phyloP scores from a whole-genome alignment of 2,329 filamentous ascomycete genomes.

The Penicillium sp. region DNA sequence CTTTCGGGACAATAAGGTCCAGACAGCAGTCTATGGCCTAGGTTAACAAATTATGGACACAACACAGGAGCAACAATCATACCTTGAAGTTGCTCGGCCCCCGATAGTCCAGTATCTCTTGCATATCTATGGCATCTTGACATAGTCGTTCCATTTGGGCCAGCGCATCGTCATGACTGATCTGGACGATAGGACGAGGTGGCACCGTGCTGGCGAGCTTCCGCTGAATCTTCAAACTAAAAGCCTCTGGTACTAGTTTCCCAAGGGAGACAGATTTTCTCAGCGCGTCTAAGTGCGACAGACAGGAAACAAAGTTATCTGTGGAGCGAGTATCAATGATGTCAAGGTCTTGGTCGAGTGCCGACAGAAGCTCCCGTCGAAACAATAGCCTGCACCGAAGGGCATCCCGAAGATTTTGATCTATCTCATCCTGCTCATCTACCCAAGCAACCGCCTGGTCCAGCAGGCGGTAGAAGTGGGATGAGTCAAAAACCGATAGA shows the following conservation, averaged over 20 bases:
- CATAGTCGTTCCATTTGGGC: slow-evolving; percentile 67
- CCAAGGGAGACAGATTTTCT: slow-evolving; percentile 61
- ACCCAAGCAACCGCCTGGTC: slow-evolving; percentile 56
- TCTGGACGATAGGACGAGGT: slow-evolving; percentile 79
- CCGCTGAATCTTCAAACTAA: slow-evolving; percentile 87
- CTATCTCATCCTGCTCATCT: slow-evolving; percentile 34
- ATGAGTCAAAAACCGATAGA: slow-evolving; percentile 60
- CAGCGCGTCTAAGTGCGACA: slow-evolving; percentile 53
- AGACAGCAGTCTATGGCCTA: slow-evolving; percentile 63
- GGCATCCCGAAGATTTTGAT: slow-evolving; percentile 49
- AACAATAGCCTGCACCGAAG: slow-evolving; percentile 65
- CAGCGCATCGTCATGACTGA: slow-evolving; percentile 69
- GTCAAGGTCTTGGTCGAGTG: slow-evolving; percentile 40
- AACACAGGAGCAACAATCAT: slow-evolving; percentile 22
- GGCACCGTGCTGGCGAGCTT: slow-evolving; percentile 90
- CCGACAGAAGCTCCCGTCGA: slow-evolving; percentile 51
- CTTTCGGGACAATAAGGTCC: slow-evolving; percentile 71
- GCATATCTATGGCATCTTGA: slow-evolving; percentile 66
- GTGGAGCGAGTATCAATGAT: slow-evolving; percentile 31
- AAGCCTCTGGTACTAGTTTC: slow-evolving; percentile 68
- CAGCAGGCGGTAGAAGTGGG: slow-evolving; percentile 56
- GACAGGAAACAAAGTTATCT: slow-evolving; percentile 32
- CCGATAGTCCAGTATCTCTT: slow-evolving; percentile 64
- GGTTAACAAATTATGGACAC: slow-evolving; percentile 9
- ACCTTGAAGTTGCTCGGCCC: slow-evolving; percentile 70